These are phyloP conservation scores for Termitomyces sp. DNA, from an alignment of 768 basidiomycete species.

Conservation along the genomic window DNA sequence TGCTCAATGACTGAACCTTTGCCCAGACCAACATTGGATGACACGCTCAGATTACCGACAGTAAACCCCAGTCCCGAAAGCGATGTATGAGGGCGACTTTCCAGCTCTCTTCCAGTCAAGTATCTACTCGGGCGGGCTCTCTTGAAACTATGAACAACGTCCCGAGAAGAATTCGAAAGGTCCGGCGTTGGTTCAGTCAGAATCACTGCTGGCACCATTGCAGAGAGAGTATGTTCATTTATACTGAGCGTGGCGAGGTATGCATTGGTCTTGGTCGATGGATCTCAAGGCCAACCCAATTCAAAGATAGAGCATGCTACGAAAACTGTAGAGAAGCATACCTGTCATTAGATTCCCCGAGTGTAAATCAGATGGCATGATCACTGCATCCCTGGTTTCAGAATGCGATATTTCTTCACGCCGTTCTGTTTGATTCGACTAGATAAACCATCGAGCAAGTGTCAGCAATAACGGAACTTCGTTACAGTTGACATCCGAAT, in stretches of 20 bases:
- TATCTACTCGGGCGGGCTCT: not conserved
- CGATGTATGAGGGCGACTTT: not conserved
- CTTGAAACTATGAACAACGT: not conserved
- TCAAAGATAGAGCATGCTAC: not conserved
- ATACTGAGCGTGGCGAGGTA: not conserved
- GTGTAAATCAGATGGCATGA: too few relatives aligned
- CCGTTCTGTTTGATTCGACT: not conserved
- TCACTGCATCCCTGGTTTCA: too few relatives aligned
- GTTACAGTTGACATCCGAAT: too few relatives aligned
- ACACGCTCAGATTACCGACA: not conserved
- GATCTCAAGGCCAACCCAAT: not conserved
- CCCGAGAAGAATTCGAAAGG: not conserved
- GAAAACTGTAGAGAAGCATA: not conserved
- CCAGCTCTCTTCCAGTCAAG: too few relatives aligned
- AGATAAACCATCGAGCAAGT: not conserved
- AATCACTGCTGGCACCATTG: constrained; percentile 8
- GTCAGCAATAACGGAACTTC: not conserved
- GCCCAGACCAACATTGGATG: not conserved
- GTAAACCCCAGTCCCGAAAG: not conserved
- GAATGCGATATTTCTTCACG: not conserved
- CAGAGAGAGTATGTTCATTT: not conserved
- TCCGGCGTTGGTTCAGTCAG: constrained; percentile 13
- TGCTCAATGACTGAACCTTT: not conserved
- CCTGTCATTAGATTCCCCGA: not conserved
- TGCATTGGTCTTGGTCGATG: not conserved